Evolutionary conservation across 768 basidiomycete genomes (phyloP).

Genomic region (Agaricus bisporus): DNA sequence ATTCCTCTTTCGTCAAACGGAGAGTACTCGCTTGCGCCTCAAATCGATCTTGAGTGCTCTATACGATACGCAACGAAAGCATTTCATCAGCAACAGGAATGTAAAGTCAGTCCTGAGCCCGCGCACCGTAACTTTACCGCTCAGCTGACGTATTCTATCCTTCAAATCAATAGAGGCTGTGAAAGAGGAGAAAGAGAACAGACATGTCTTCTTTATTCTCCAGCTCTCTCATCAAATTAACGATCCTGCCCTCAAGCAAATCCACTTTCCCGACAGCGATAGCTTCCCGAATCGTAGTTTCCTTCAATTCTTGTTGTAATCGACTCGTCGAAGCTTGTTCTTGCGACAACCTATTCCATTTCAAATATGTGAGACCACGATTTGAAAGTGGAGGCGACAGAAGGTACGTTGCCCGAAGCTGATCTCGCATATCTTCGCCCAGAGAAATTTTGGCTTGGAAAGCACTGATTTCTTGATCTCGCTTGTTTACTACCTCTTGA

Average conservation of each 20-base stretch:
- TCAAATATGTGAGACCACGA: not conserved
- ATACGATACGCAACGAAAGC: slow-evolving; percentile 29
- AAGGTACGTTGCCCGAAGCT: slow-evolving; percentile 2
- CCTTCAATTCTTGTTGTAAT: slow-evolving; percentile 7
- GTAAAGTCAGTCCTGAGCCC: not conserved
- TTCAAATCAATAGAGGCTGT: not conserved
- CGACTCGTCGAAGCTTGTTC: slow-evolving; percentile 2
- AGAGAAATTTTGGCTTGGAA: slow-evolving; percentile 18
- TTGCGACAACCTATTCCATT: not conserved
- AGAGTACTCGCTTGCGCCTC: slow-evolving; percentile 52
- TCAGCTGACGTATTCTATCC: slow-evolving; percentile 1
- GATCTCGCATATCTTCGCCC: slow-evolving; percentile 8
- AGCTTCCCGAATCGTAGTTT: not conserved
- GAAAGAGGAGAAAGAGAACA: not conserved
- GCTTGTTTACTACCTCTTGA: slow-evolving; percentile 19
- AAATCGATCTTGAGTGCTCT: slow-evolving; percentile 41
- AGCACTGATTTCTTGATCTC: slow-evolving; percentile 19
- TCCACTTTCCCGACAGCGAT: slow-evolving; percentile 2
- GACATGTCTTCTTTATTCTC: slow-evolving; percentile 7
- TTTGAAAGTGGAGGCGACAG: not conserved
- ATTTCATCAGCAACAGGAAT: not conserved
- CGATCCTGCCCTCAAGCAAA: slow-evolving; percentile 1
- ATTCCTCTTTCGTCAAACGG: slow-evolving; percentile 46
- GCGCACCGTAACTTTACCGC: slow-evolving; percentile 1
- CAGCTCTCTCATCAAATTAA: not conserved